Evolutionary conservation across 2,329 filamentous ascomycete species (phyloP).

Genomic region (Coniella vitis): DNA sequence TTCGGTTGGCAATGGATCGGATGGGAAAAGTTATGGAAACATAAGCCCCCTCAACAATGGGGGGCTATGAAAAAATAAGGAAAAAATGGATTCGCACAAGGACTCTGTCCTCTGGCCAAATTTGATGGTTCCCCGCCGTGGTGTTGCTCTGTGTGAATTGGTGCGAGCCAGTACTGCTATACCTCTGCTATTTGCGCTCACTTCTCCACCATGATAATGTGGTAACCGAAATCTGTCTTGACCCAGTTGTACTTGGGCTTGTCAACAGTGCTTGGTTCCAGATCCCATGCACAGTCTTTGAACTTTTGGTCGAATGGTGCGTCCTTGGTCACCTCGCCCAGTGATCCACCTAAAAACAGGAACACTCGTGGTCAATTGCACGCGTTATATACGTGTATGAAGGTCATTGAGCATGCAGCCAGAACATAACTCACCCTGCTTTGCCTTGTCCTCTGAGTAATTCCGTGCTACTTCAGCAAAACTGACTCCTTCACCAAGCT

Average conservation of each 20-base stretch:
- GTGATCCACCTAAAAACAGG: conserved; percentile 48
- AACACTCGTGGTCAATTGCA: conserved; percentile 1
- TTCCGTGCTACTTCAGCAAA: conserved; percentile 70
- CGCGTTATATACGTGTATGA: too few relatives aligned
- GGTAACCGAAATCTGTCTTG: conserved; percentile 71
- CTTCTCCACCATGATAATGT: conserved; percentile 70
- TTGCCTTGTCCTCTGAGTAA: conserved; percentile 71
- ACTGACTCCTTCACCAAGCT: conserved; percentile 59
- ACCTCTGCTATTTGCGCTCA: conserved; percentile 21
- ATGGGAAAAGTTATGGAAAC: conserved; percentile 23
- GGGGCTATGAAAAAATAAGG: conserved; percentile 24
- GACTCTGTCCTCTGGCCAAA: conserved; percentile 15
- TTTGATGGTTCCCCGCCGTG: not conserved
- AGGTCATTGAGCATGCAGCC: not conserved
- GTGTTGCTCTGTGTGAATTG: conserved; percentile 21
- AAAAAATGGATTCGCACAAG: conserved; percentile 26
- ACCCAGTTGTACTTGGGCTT: conserved; percentile 62
- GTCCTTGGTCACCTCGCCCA: conserved; percentile 66
- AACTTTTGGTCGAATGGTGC: conserved; percentile 56
- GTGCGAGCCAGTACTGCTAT: not conserved
- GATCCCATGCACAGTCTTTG: conserved; percentile 63
- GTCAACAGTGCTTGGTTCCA: conserved; percentile 58
- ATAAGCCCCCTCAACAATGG: conserved; percentile 28
- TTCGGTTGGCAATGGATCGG: conserved; percentile 38
- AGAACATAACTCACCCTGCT: conserved; percentile 41